Evolutionary conservation across 805 yeast genomes (phyloP).

Genomic region (Schwanniomyces yamadae): DNA sequence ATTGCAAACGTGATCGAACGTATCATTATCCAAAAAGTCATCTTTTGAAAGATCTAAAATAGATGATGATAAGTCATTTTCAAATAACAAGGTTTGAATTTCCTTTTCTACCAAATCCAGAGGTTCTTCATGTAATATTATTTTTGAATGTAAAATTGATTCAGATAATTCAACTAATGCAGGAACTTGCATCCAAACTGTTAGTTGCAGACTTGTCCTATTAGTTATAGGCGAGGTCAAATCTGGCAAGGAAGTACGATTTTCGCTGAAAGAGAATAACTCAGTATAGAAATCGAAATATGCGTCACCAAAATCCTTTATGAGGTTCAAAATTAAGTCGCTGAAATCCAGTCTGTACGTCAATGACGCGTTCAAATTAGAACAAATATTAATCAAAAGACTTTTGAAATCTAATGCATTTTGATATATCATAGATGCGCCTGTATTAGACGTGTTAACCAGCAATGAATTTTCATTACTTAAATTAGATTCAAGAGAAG

Average conservation of each 20-base stretch:
- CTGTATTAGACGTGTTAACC: background rate
- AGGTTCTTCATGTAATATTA: conserved; percentile 11
- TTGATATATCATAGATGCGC: conserved; percentile 25
- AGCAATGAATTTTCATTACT: background rate
- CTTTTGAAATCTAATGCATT: conserved; percentile 48
- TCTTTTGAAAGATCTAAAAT: conserved; percentile 40
- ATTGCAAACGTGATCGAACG: conserved; percentile 51
- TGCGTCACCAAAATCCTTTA: conserved; percentile 32
- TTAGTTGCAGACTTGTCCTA: conserved; percentile 25
- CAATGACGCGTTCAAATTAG: conserved; percentile 58
- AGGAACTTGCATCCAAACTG: conserved; percentile 33
- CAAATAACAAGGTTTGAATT: conserved; percentile 25
- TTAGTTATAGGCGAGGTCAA: conserved; percentile 5
- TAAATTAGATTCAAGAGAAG: conserved; percentile 26
- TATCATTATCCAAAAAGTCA: conserved; percentile 54
- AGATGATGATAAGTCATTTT: conserved; percentile 12
- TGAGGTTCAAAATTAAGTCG: conserved; percentile 37
- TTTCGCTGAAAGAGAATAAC: conserved; percentile 33
- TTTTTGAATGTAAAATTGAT: conserved; percentile 12
- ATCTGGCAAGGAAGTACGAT: conserved; percentile 1
- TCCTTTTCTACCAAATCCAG: conserved; percentile 21
- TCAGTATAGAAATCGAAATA: conserved; percentile 36
- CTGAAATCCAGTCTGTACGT: conserved; percentile 58
- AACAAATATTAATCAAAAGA: conserved; percentile 48
- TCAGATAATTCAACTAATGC: conserved; percentile 26